Evolutionary conservation across 352 stramenopile species (phyloP).

Genomic region (Pythium brassicae): DNA sequence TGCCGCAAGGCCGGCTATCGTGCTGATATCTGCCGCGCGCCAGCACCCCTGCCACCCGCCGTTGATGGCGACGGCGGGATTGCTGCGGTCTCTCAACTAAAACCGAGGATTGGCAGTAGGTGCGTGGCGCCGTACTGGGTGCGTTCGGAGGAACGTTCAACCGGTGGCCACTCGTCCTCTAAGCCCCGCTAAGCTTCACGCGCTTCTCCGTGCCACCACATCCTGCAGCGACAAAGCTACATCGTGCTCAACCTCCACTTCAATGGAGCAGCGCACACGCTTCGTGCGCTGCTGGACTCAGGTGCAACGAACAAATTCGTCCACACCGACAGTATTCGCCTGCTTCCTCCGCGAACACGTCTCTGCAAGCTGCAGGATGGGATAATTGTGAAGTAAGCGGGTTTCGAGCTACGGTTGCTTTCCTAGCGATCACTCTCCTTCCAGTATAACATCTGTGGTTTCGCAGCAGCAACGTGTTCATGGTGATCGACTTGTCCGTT

Average conservation of each 20-base stretch:
- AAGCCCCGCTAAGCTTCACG: not conserved
- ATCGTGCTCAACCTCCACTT: slow-evolving; percentile 16
- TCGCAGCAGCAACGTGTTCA: slow-evolving; percentile 16
- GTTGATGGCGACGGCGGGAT: slow-evolving; percentile 6
- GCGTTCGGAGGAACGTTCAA: not conserved
- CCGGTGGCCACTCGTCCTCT: too few species aligned
- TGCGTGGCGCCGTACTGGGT: too few species aligned
- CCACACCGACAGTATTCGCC: not conserved
- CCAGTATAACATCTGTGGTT: slow-evolving; percentile 18
- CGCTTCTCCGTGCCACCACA: slow-evolving; percentile 15
- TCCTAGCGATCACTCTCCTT: slow-evolving; percentile 11
- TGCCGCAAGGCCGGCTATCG: not conserved
- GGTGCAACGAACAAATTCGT: not conserved
- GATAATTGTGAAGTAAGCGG: not conserved
- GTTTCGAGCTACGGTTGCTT: slow-evolving; percentile 2
- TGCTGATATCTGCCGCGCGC: not conserved
- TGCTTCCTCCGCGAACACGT: not conserved
- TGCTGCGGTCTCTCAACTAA: not conserved
- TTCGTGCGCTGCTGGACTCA: not conserved
- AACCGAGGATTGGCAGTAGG: too few species aligned
- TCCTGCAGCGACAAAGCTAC: slow-evolving; percentile 10
- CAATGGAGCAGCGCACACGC: slow-evolving; percentile 1
- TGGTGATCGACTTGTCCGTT: slow-evolving; percentile 22
- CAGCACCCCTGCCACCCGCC: slow-evolving; percentile 2
- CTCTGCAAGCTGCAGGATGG: not conserved